Conservation (phyloP, 192 early-diverging fungal species). For the Gigaspora rosea region DNA sequence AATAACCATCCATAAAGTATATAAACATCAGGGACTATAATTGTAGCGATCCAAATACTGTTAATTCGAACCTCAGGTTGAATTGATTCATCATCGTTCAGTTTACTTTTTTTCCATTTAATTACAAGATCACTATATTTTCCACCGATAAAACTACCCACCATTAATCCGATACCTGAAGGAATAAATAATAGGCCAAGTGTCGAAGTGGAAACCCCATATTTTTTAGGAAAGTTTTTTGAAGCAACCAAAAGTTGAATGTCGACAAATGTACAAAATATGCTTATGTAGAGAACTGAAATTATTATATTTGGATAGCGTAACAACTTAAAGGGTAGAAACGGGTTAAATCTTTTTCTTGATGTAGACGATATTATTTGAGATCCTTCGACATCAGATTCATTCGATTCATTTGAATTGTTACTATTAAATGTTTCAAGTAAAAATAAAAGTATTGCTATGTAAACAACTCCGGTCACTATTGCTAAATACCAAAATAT, state of each 20-base stretch:
- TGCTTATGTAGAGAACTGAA: neutral
- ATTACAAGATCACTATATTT: conserved; percentile 43
- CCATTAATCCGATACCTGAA: conserved; percentile 40
- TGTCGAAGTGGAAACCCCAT: neutral
- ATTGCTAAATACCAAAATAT: conserved; percentile 7
- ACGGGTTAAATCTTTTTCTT: neutral
- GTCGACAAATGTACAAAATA: neutral
- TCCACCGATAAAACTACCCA: conserved; percentile 46
- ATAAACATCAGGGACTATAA: conserved; percentile 33
- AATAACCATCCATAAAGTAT: conserved; percentile 41
- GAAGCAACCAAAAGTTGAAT: neutral
- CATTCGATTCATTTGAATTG: neutral
- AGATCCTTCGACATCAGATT: neutral
- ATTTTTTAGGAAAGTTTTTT: neutral
- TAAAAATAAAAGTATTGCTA: neutral
- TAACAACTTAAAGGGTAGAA: neutral
- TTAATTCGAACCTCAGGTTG: conserved; percentile 4
- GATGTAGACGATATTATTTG: neutral
- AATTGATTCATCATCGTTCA: neutral
- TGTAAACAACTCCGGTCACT: neutral
- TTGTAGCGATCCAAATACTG: conserved; percentile 40
- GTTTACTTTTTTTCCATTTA: neutral
- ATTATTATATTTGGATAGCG: conserved; percentile 8
- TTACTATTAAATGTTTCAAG: neutral
- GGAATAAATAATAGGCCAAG: conserved; percentile 30